Base-by-base conservation (phyloP, 352 stramenopile species). In the Globisporangium uncinulatum region DNA sequence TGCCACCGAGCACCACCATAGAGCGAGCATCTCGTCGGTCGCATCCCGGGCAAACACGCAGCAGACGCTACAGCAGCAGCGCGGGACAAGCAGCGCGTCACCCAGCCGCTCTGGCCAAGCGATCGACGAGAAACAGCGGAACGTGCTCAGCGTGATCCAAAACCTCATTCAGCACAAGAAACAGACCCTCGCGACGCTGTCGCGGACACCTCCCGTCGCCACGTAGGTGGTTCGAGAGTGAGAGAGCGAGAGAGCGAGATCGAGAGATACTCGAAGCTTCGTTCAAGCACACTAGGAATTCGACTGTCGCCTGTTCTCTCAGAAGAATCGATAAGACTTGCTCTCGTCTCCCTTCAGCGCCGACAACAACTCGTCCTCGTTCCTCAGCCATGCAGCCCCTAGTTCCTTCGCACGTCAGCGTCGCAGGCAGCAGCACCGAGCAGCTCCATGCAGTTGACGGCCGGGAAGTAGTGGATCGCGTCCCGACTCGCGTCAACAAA, bases 111-210 rank as follows among this genome's bases (percentile, higher is more conserved):
- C 52, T 11, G 36, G 34, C 5, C 41, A 60, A 24, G 5, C 49
- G 10, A 53, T 86, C 51, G 76, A 84, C 45, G 63, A 74, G 45
- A 88, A 87, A 58, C 77, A 90, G 58, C 70, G 68, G 34, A 87
- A 83, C 32, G 74, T 88, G 55, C 69, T 88, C 46, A 83, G 59
- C 51, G 77, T 87, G 34, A 87, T 90, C 65, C 78, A 90, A 49
- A 90, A 76, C 54, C 74, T 90, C 56, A 90, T 90, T 47, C 71
- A 88, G 47, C 80, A 88, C 70, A 90, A 90, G 64, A 76, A 80
- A 58, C 75, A 88, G 39, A 86, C 75, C 0, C 59, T 90, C 34
- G 72, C 73, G 51, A 80, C 73, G 0, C 69, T 90, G 15, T 65
- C 71, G 37, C 57, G 54, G 5, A 48, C 71, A 7, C 63, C 68